Conservation (phyloP, 345 rosid genomes). For the Aurinia saxatilis region DNA sequence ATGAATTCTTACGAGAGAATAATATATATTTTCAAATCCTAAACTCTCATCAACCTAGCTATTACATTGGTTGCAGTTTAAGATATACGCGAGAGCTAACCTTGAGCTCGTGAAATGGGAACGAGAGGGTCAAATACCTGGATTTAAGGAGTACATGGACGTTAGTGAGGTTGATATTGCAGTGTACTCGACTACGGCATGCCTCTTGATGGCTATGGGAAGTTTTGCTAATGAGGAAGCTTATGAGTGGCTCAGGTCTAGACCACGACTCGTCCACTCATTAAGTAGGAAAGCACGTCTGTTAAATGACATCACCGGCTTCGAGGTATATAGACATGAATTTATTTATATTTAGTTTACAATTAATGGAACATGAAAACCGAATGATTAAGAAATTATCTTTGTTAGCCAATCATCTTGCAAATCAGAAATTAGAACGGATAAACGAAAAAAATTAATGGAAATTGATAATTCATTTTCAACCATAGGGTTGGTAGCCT, state of each 20-base stretch:
- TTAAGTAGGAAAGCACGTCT: background rate
- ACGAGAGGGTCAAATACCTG: background rate
- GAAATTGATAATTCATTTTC: too few relatives aligned
- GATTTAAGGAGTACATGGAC: slow-evolving; percentile 13
- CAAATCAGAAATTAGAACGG: too few relatives aligned
- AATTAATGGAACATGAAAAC: too few relatives aligned
- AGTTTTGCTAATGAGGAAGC: background rate
- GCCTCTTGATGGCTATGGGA: slow-evolving; percentile 9
- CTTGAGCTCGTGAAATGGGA: background rate
- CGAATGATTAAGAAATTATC: too few relatives aligned
- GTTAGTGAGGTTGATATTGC: slow-evolving; percentile 6
- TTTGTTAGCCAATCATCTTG: too few relatives aligned
- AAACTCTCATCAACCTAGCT: too few relatives aligned
- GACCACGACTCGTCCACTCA: background rate
- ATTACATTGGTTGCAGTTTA: background rate
- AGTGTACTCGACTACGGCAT: background rate
- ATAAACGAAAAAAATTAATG: too few relatives aligned
- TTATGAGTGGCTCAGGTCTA: slow-evolving; percentile 12
- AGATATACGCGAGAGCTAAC: background rate
- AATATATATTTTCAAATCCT: too few relatives aligned
- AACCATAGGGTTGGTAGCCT: too few relatives aligned
- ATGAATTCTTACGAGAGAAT: too few relatives aligned
- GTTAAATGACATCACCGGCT: slow-evolving; percentile 11
- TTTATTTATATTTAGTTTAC: too few relatives aligned
- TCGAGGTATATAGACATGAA: background rate